Conservation (phyloP, 129 eudicot species). For the Flaveria sonorensis region DNA sequence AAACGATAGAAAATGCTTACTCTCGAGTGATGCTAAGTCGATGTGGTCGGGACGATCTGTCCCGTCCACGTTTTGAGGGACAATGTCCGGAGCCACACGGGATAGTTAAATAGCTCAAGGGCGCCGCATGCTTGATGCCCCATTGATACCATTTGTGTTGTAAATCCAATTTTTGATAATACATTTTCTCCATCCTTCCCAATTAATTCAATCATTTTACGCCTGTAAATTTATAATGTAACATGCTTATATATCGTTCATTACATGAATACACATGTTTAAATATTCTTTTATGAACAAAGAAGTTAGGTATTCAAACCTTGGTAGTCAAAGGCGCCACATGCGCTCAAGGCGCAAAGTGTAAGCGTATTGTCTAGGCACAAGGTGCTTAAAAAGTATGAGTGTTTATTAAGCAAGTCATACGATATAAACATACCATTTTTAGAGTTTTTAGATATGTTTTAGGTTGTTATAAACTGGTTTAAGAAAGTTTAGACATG, state of each 20-base stretch:
- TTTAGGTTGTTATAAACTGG: too few relatives aligned
- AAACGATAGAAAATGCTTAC: slow-evolving; percentile 25
- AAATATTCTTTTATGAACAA: too few relatives aligned
- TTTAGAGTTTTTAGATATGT: too few relatives aligned
- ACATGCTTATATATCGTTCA: background rate
- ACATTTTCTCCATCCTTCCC: slow-evolving; percentile 41
- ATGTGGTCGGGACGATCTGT: slow-evolving; percentile 45
- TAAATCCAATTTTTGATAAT: slow-evolving; percentile 47
- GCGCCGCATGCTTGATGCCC: slow-evolving; percentile 71
- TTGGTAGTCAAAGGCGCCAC: too few relatives aligned
- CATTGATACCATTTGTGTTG: slow-evolving; percentile 62
- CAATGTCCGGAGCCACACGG: slow-evolving; percentile 51
- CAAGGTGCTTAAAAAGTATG: too few relatives aligned
- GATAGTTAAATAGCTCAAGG: slow-evolving; percentile 62
- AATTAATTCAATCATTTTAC: slow-evolving; percentile 43
- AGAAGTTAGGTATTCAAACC: too few relatives aligned
- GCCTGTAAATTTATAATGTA: slow-evolving; percentile 26
- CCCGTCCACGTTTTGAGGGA: slow-evolving; percentile 49
- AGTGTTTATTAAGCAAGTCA: too few relatives aligned
- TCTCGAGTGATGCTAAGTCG: slow-evolving; percentile 61
- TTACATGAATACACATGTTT: background rate
- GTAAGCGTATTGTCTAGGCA: too few relatives aligned
- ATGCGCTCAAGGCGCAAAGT: too few relatives aligned
- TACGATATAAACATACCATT: too few relatives aligned
- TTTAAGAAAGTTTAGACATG: too few relatives aligned